These are phyloP conservation scores for Mycena sp. DNA, from an alignment of 1,284 basidiomycete genomes.

Conservation along the genomic window DNA sequence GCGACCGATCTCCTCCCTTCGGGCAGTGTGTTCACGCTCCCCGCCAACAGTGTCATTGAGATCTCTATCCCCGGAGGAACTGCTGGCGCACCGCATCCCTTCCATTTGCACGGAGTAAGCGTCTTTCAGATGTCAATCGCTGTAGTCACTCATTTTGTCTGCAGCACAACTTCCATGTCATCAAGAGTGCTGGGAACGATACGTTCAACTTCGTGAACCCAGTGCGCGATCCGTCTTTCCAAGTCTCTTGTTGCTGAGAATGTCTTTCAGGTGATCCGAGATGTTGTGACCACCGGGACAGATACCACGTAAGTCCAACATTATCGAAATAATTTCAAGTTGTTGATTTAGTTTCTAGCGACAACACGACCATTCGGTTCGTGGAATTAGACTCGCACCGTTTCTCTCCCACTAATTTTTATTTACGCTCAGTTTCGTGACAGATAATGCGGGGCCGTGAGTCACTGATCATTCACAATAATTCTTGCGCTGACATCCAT, in stretches of 20 bases:
- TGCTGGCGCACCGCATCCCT: slow-evolving; percentile 2
- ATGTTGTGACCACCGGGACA: slow-evolving; percentile 37
- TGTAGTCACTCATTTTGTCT: neutral
- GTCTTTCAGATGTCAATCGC: neutral
- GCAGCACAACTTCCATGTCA: slow-evolving; percentile 43
- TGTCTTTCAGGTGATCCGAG: slow-evolving; percentile 33
- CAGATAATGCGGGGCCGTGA: slow-evolving; percentile 57
- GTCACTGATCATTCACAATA: neutral
- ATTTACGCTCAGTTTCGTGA: slow-evolving; percentile 30
- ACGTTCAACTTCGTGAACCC: slow-evolving; percentile 48
- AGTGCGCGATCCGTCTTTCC: slow-evolving; percentile 21
- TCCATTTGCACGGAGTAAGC: slow-evolving; percentile 27
- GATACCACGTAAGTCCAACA: slow-evolving; percentile 10
- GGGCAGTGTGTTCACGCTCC: slow-evolving; percentile 50
- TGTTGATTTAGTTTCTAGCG: neutral
- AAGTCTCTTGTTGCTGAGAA: too few species aligned
- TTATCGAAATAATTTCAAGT: neutral
- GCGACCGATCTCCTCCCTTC: slow-evolving; percentile 55
- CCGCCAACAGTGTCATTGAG: slow-evolving; percentile 16
- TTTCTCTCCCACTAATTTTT: neutral
- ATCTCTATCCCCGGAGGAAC: slow-evolving; percentile 16
- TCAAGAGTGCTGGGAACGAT: slow-evolving; percentile 42
- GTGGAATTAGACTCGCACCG: neutral
- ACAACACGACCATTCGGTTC: slow-evolving; percentile 33
- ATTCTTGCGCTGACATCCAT: neutral